A percentile compares a stretch with the other conserved stretches of the same genome.
Conservation (phyloP, 2,329 filamentous ascomycete species). For the Emydomyces testavorans region DNA sequence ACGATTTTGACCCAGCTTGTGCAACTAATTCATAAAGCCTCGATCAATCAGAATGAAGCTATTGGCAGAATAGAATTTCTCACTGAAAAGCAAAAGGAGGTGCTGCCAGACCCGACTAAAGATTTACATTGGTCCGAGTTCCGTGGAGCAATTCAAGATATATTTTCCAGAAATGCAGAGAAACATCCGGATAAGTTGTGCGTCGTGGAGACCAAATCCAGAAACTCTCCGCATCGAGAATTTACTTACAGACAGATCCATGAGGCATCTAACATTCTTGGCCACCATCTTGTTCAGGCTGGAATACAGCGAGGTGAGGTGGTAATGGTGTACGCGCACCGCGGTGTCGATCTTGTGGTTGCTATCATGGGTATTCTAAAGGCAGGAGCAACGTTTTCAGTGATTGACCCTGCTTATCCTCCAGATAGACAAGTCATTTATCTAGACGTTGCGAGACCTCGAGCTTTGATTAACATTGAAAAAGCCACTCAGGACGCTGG, state of each 20-base stretch:
- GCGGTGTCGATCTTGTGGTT: slow-evolving; percentile 64
- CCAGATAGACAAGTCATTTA: slow-evolving; percentile 71
- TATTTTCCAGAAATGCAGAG: slow-evolving; percentile 38
- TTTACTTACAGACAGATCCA: slow-evolving; percentile 84
- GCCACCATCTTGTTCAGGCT: slow-evolving; percentile 62
- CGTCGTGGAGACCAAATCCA: slow-evolving; percentile 52
- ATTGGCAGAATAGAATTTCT: slow-evolving; percentile 36
- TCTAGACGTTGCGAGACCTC: slow-evolving; percentile 65
- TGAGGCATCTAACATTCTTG: slow-evolving; percentile 68
- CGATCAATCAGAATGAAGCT: slow-evolving; percentile 30
- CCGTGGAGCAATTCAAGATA: slow-evolving; percentile 25
- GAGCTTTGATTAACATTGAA: slow-evolving; percentile 60
- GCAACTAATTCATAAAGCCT: slow-evolving; percentile 33
- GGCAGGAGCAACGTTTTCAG: slow-evolving; percentile 49
- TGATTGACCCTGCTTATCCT: slow-evolving; percentile 71
- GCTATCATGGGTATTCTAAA: slow-evolving; percentile 66
- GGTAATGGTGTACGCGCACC: slow-evolving; percentile 83
- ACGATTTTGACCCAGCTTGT: slow-evolving; percentile 35
- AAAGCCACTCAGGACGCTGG: slow-evolving; percentile 59
- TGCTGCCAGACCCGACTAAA: slow-evolving; percentile 34
- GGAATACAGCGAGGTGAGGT: slow-evolving; percentile 72
- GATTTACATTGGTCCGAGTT: slow-evolving; percentile 38
- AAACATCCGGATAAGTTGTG: slow-evolving; percentile 57
- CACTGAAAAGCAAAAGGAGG: slow-evolving; percentile 15
- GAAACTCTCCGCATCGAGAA: slow-evolving; percentile 44